Conservation (phyloP, 768 basidiomycete species). For the Tricholoma hemisulphureum region DNA sequence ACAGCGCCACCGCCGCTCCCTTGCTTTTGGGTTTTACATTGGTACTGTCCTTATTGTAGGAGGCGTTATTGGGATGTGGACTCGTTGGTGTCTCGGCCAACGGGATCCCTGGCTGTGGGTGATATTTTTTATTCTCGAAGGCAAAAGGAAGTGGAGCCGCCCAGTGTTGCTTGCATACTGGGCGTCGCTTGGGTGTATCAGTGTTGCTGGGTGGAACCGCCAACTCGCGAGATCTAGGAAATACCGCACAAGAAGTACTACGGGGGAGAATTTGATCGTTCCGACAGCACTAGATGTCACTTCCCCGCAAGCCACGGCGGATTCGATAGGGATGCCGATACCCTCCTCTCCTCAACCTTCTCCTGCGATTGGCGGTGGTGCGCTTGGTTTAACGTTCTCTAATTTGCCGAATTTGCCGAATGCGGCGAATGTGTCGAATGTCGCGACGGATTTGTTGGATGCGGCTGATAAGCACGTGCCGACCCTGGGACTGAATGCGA, state of each 20-base stretch:
- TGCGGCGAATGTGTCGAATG: conserved; percentile 52
- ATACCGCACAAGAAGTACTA: conserved; percentile 51
- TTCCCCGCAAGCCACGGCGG: not conserved
- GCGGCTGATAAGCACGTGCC: conserved; percentile 90
- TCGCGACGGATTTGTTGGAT: conserved; percentile 69
- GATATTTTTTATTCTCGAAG: conserved; percentile 74
- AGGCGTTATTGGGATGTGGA: conserved; percentile 88
- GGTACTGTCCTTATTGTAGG: conserved; percentile 76
- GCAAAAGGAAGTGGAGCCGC: conserved; percentile 75
- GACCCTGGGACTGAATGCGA: conserved; percentile 83
- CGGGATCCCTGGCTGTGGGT: conserved; percentile 90
- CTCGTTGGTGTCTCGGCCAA: conserved; percentile 77
- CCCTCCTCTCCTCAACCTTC: conserved; percentile 6
- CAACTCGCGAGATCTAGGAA: conserved; percentile 78
- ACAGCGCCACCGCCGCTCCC: conserved; percentile 71
- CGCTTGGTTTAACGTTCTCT: conserved; percentile 42
- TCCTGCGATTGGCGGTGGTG: conserved; percentile 18
- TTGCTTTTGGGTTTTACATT: conserved; percentile 82
- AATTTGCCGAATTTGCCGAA: conserved; percentile 47
- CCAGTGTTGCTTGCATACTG: conserved; percentile 81
- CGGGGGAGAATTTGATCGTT: conserved; percentile 35
- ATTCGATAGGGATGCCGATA: conserved; percentile 2
- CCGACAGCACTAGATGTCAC: conserved; percentile 23
- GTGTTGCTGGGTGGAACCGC: conserved; percentile 93
- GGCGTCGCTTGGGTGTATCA: conserved; percentile 74